These are phyloP conservation scores for Aspergillus egyptiacus DNA, from an alignment of 495 filamentous ascomycete genomes.

Conservation along the genomic window DNA sequence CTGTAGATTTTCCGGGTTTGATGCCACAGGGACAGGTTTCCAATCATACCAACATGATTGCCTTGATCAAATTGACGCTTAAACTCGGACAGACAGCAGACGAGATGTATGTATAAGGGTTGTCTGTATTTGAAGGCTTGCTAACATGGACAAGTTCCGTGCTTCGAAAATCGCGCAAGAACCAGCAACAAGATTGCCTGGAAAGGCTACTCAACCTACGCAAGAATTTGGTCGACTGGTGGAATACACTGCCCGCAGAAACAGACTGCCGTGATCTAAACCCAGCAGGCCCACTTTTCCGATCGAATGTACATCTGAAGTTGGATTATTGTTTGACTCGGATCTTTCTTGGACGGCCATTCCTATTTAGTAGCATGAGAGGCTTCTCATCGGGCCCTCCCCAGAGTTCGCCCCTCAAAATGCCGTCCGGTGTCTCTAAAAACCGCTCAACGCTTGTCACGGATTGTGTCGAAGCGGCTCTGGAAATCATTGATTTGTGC, in stretches of 20 bases:
- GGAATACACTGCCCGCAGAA: conserved; percentile 43
- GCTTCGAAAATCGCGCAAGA: conserved; percentile 35
- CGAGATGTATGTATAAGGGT: conserved; percentile 33
- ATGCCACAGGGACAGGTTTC: conserved; percentile 31
- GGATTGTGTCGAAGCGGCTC: conserved; percentile 46
- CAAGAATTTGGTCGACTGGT: conserved; percentile 44
- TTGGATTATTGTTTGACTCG: conserved; percentile 45
- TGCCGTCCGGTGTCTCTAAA: conserved; percentile 32
- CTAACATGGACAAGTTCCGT: conserved; percentile 22
- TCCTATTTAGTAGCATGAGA: conserved; percentile 43
- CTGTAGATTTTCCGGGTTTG: conserved; percentile 39
- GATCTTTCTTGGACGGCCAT: conserved; percentile 46
- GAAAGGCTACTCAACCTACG: conserved; percentile 38
- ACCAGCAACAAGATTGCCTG: conserved; percentile 41
- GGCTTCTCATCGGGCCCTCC: conserved; percentile 23
- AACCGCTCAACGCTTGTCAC: conserved; percentile 39
- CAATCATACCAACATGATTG: conserved; percentile 44
- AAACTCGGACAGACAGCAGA: conserved; percentile 41
- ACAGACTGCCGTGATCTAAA: conserved; percentile 37
- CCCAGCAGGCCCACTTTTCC: conserved; percentile 34
- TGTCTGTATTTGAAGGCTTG: background rate
- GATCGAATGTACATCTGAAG: conserved; percentile 46
- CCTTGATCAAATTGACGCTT: conserved; percentile 41
- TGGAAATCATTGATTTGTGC: conserved; percentile 45
- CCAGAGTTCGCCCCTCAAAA: conserved; percentile 24